Conservation (phyloP, 306 rosid species). For the Adenanthera pavonina region DNA sequence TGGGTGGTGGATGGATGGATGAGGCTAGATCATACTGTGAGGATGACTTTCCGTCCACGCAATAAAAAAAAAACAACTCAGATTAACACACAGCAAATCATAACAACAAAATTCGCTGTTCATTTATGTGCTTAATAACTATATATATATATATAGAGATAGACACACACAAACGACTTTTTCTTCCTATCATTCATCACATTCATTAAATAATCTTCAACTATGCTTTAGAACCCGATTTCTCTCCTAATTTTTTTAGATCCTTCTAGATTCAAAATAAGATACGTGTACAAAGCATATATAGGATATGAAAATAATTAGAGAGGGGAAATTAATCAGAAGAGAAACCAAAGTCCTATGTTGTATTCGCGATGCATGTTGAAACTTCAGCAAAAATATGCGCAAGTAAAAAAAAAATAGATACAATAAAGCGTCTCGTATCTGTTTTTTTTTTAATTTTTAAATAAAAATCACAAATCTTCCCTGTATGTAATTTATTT, state of each 20-base stretch:
- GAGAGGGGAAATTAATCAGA: no score
- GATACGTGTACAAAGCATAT: no score
- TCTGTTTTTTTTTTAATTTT: no score
- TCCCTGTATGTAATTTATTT: no score
- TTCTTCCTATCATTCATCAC: background rate
- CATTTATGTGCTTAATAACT: background rate
- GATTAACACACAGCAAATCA: background rate
- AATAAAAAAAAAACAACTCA: constrained; percentile 24
- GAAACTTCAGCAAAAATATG: no score
- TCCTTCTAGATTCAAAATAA: no score
- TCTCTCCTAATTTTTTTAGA: no score
- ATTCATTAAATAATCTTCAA: background rate
- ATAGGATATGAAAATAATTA: no score
- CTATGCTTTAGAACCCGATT: background rate
- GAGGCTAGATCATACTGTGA: constrained; percentile 12
- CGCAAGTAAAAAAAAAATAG: no score
- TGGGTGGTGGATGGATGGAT: constrained; percentile 41
- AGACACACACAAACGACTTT: background rate
- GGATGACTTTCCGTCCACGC: constrained; percentile 68
- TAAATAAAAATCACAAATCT: no score
- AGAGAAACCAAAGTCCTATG: background rate
- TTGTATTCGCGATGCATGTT: background rate
- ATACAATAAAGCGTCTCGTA: no score
- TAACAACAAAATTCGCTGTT: background rate
- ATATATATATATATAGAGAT: background rate